Base-by-base conservation (phyloP, 2,329 filamentous ascomycete species). In the Zelopaecilomyces penicillatus region DNA sequence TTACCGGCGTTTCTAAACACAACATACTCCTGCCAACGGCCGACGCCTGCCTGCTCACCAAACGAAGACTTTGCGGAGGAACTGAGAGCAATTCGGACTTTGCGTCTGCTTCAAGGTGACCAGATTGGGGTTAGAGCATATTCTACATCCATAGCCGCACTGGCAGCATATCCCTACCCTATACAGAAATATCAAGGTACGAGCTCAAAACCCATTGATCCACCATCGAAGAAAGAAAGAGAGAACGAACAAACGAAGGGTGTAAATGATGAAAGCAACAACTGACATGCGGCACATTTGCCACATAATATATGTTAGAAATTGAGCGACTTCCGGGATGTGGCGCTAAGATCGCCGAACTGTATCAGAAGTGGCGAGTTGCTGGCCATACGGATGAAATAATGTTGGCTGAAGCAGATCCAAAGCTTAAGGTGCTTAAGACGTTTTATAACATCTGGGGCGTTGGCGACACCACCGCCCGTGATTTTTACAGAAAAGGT, bases 371-470 rank as follows among this genome's bases (percentile, higher is more conserved):
- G 59, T 96, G 82, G 74, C 78, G 65, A 9, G 58, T 70, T 3
- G 73, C 74, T 1, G 82, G 80, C 0, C 69, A 64, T 11, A 67
- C 95, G 5, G 59, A 70, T 32, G 85, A 87, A 27, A 81, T 82
- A 0, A 67, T 75, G 6, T 76, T 80, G 4, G 75, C 85, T 2
- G 75, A 83, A 41, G 64, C 67, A 1, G 82, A 95, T 52, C 69
- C 78, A 9, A 77, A 74, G 46, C 71, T 93, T 46, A 71, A 72
- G 19, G 72, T 81, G 1, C 65, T 96, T 4, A 71, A 78, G 37
- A 61, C 74, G 0, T 96, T 97, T 63, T 86, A 85, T 65, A 73
- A 85, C 4, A 94, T 96, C 46, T 95, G 88, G 86, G 91, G 90
- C n/a, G 88, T 96, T 1, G 91, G 85, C 0, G 83, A 85, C 2